Percentiles rank a stretch among this genome's conserved stretches.
Conservation (phyloP, 225 moss, liverwort and hornwort genomes). For the Marchantia paleacea region DNA sequence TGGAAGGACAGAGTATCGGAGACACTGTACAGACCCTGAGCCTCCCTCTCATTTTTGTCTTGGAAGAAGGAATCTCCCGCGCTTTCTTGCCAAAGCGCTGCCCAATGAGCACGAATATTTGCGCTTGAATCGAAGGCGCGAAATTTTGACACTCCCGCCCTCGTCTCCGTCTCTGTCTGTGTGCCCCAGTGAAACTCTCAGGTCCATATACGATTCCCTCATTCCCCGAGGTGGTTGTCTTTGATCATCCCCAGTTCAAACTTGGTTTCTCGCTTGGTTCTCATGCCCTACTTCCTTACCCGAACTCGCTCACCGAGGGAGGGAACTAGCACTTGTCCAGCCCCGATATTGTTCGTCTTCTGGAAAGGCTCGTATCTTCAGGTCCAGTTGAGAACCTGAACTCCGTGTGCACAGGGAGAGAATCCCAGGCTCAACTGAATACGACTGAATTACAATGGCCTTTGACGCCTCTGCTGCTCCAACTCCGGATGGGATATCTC, state of each 20-base stretch:
- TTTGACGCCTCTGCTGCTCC: background rate
- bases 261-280: background rate
- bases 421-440: background rate
- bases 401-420: background rate
- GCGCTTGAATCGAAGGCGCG: background rate
- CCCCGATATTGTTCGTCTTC: background rate
- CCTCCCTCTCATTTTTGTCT: too few relatives aligned
- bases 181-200: background rate
- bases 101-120: background rate
- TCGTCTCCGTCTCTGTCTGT: background rate
- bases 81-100: background rate
- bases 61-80: background rate
- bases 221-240: background rate
- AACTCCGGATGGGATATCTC: conserved; percentile 17
- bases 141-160: background rate
- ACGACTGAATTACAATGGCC: background rate
- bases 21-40: too few relatives aligned
- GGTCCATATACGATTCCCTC: background rate
- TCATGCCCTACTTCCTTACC: background rate
- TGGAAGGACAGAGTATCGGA: too few relatives aligned
- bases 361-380: background rate
- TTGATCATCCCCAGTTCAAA: background rate
- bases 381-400: background rate
- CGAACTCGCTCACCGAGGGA: background rate
- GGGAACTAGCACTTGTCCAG: background rate